Evolutionary conservation across 371 early-diverging fungal genomes (phyloP), one percentile per base, ranked within the genome.

Genomic region (Batkoa obscura): DNA sequence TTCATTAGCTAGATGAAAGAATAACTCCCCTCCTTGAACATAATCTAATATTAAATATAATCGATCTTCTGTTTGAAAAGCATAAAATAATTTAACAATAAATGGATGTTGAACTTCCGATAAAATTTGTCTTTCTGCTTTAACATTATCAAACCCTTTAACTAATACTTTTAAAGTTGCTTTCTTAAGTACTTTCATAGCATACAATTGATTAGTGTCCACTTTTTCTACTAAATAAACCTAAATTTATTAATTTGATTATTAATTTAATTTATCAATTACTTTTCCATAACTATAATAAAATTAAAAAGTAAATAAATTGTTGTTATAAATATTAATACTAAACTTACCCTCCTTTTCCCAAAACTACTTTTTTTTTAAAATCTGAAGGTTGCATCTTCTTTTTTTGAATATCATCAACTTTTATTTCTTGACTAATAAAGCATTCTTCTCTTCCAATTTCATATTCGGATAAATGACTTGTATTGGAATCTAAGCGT

Each of bases 21-120:
- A 98, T 55, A 99, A 68, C 73, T 99, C 99, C n/a, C 99, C 99
- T 50, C 99, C 99, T 13, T 85, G 83, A 38, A 94, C 91, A 75
- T 91, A 99, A 59, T 94, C 94, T 77, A 98, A 72, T 34, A 95
- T 87, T 65, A 99, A 70, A 63, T 91, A 95, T 32, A 98, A 74
- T 52, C 88, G 72, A 32, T 72, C 68, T 39, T 77, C 70, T 15
- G 92, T 87, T 67, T 94, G 91, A 66, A 98, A 94, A 8, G 95
- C 93, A 64, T 88, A 93, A 66, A 81, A 83, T 50, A 98, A 76
- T 66, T 86, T 86, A 48, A 97, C 98, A 61, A 99, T 88, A 63
- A 97, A 98, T 0, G 94, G 92, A 59, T 50, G 50, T 34, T 50
- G 32, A 9, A 86, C 80, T 30, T 78, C 81, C 59, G 81, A 83